Conservation (phyloP, 495 filamentous ascomycete genomes). For the Daldinia grandis region DNA sequence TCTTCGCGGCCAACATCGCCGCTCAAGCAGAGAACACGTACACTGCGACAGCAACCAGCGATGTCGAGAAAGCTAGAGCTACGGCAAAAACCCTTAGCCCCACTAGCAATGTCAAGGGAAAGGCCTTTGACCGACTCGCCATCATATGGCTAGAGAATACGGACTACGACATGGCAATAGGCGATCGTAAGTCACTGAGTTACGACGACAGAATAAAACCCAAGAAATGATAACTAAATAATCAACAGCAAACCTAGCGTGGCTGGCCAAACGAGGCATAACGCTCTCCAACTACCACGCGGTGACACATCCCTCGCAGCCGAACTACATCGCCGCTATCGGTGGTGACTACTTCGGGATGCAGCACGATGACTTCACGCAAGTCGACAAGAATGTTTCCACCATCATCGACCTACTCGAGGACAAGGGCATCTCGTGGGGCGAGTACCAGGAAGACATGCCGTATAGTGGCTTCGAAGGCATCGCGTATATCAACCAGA, state of each 20-base stretch:
- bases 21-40: constrained; percentile 42
- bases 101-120: constrained; percentile 67
- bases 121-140: constrained; percentile 71
- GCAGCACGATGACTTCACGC: constrained; percentile 68
- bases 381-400: constrained; percentile 67
- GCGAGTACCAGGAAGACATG: constrained; percentile 72
- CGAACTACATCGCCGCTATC: constrained; percentile 73
- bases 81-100: constrained; percentile 58
- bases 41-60: constrained; percentile 43
- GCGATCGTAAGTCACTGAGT: constrained; percentile 42
- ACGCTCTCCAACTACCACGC: constrained; percentile 70
- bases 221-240: constrained; percentile 5
- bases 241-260: constrained; percentile 48
- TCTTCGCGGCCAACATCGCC: constrained; percentile 30
- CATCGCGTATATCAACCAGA: constrained; percentile 59
- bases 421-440: constrained; percentile 72
- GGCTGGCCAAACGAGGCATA: constrained; percentile 69
- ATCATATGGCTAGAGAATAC: constrained; percentile 80
- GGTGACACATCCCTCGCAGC: constrained; percentile 72
- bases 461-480: constrained; percentile 75
- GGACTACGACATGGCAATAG: constrained; percentile 58
- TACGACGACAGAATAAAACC: neutral
- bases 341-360: constrained; percentile 74
- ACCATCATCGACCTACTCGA: constrained; percentile 76
- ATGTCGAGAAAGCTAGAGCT: constrained; percentile 46